phyloP scores from a whole-genome alignment of 2,329 filamentous ascomycete species.

The Paraphoma sp. region DNA sequence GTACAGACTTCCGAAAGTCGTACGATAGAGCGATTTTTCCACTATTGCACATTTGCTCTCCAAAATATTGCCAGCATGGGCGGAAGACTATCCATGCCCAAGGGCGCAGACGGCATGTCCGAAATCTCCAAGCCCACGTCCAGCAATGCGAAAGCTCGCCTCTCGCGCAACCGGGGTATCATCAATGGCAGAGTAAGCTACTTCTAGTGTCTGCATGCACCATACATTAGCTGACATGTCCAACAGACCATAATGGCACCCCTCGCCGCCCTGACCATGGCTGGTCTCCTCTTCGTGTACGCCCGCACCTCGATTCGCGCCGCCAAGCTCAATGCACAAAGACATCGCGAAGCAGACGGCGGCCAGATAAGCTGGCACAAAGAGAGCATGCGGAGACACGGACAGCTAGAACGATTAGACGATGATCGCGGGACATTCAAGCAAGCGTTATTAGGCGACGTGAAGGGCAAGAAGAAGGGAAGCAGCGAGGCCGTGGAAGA shows the following conservation, averaged over 20 bases:
- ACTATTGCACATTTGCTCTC: too few relatives aligned
- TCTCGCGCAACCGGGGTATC: conserved; percentile 37
- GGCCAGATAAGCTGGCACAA: conserved; percentile 63
- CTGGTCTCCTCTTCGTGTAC: conserved; percentile 66
- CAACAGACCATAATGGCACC: conserved; percentile 63
- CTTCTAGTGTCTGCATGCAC: background rate
- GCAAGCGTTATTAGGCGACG: conserved; percentile 42
- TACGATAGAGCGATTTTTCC: background rate
- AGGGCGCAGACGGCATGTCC: conserved; percentile 50
- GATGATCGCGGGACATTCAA: conserved; percentile 39
- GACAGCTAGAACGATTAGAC: conserved; percentile 54
- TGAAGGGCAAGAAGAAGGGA: conserved; percentile 39
- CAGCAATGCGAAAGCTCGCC: conserved; percentile 36
- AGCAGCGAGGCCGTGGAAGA: conserved; percentile 14
- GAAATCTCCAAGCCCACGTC: conserved; percentile 49
- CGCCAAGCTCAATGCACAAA: conserved; percentile 69
- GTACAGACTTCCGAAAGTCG: background rate
- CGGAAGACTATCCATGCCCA: conserved; percentile 54
- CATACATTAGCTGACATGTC: conserved; percentile 4
- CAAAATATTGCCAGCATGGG: conserved; percentile 46
- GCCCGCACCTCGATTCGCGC: conserved; percentile 69
- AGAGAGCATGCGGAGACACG: conserved; percentile 62
- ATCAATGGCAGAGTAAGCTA: conserved; percentile 44
- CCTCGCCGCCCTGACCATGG: conserved; percentile 69
- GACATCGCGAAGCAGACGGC: conserved; percentile 64